Percentiles rank a stretch among this genome's conserved stretches.
Evolutionary conservation across 108 stramenopile genomes (phyloP).

Genomic region (Cyclotella kingstonii): DNA sequence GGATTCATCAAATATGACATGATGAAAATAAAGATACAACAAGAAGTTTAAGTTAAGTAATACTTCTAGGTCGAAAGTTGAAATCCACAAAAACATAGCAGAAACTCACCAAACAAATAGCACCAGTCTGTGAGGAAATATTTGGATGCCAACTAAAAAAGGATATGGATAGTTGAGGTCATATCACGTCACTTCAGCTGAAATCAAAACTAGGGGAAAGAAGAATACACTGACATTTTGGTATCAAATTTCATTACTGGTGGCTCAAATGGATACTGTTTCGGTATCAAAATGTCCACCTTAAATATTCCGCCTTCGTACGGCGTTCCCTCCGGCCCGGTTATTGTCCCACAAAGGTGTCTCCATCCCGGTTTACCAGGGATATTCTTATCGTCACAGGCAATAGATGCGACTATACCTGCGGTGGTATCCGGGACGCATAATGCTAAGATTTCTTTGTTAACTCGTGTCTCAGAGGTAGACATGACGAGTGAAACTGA

Average conservation of each 20-base stretch:
- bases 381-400: slow-evolving; percentile 13
- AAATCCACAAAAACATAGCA: neutral
- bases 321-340: slow-evolving; percentile 68
- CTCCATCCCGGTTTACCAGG: slow-evolving; percentile 35
- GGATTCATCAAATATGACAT: neutral
- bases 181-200: neutral
- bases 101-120: slow-evolving; percentile 89
- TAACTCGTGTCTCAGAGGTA: slow-evolving; percentile 21
- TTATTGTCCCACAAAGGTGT: slow-evolving; percentile 66
- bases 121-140: slow-evolving; percentile 93
- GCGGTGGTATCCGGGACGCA: slow-evolving; percentile 26
- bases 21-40: too few species aligned
- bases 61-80: neutral
- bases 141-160: slow-evolving; percentile 89
- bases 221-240: slow-evolving; percentile 53
- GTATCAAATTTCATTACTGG: slow-evolving; percentile 93
- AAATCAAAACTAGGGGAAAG: neutral
- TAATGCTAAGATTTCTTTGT: slow-evolving; percentile 32
- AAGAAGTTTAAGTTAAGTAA: too few species aligned
- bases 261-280: slow-evolving; percentile 91
- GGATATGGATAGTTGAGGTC: too few species aligned
- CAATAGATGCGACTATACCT: slow-evolving; percentile 17
- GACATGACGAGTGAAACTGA: slow-evolving; percentile 8
- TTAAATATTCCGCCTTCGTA: slow-evolving; percentile 83
- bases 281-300: slow-evolving; percentile 80